Conservation (phyloP, 768 basidiomycete genomes). For the Termitomyces sp. region DNA sequence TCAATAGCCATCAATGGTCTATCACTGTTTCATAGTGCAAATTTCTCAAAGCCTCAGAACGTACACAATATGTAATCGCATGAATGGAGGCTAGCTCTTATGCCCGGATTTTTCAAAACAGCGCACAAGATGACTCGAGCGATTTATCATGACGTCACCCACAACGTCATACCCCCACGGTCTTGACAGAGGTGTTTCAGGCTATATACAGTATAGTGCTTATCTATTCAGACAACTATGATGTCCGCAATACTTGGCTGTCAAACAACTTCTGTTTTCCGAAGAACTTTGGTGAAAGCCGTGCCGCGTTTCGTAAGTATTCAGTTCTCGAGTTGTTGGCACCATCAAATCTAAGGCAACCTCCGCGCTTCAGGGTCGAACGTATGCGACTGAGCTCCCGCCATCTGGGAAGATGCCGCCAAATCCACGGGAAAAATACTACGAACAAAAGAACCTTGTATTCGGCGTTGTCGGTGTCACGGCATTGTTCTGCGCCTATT, state of each 20-base stretch:
- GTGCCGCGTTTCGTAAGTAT: background rate
- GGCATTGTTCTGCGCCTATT: background rate
- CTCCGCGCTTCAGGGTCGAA: background rate
- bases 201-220: background rate
- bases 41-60: no score
- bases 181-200: background rate
- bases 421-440: background rate
- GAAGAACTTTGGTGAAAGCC: background rate
- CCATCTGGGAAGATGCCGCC: slow-evolving; percentile 1
- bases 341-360: background rate
- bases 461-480: background rate
- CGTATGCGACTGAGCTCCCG: background rate
- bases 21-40: background rate
- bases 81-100: no score
- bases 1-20: no score
- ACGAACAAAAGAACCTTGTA: background rate
- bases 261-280: background rate
- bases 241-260: background rate
- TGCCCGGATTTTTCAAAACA: no score
- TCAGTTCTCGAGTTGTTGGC: background rate
- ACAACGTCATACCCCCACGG: background rate
- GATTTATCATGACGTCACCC: background rate
- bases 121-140: no score
- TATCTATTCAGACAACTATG: background rate
- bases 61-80: no score